Base-by-base conservation (phyloP, 768 basidiomycete genomes). In the Mycena vulgaris region DNA sequence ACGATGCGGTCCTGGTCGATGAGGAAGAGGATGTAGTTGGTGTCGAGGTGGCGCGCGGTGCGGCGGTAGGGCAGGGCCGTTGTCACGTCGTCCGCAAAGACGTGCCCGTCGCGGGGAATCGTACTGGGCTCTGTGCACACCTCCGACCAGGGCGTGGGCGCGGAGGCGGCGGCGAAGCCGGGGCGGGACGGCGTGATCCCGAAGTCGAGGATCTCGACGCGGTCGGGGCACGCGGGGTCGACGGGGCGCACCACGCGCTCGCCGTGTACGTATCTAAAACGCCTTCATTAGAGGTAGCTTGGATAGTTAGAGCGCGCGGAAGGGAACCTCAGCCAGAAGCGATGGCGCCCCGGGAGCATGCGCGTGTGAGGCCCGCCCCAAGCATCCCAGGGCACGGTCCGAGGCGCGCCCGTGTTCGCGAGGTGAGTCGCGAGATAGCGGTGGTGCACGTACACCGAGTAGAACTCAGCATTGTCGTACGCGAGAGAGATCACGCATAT, bases 241-340 rank as follows among this genome's bases (percentile, higher is more conserved):
- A 63, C 56, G 31, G 70, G 62, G 17, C 61, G 56, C 1, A 71
- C 70, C 6, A 71, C 64, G 8, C 72, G 68, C 27, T 73, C 72
- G 25, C 72, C 72, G 40, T 73, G 72, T 23, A 73, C 72, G n/a
- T 73, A 69, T 59, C 71, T 70, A 27, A 35, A 11, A 19, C 1
- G n/a, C 10, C 5, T 11, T 17, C 13, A 39, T 60, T 5, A 57
- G 66, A 10, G 30, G n/a, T 11, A 16, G 9, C 6, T 10, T 28
- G 8, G 11, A 10, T 21, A 3, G n/a, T 9, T 11, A 45, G 21
- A 11, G 6, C 14, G 5, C 7, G 28, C 33, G 23, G 28, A 40
- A 28, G 16, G n/a, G 25, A 21, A 70, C 63, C 63, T 61, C 9
- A 69, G 53, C 72, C 72, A 73, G 31, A 57, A 39, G n/a, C 39